Evolutionary conservation across 805 yeast species (phyloP).

Genomic region (Lipomyces anomalus): DNA sequence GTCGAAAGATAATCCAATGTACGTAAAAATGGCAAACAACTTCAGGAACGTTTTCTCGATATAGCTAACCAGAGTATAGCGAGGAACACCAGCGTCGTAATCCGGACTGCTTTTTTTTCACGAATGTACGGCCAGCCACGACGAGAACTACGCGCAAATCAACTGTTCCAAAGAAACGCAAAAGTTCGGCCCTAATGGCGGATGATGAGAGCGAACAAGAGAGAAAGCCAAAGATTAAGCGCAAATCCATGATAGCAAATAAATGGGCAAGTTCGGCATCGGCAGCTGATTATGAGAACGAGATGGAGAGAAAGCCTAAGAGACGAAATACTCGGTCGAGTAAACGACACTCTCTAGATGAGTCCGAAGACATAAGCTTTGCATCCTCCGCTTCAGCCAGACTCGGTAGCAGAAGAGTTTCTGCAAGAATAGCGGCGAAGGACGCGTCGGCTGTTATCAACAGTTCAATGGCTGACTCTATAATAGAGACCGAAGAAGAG

Average conservation of each 20-base stretch:
- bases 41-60: not conserved
- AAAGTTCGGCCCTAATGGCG: slow-evolving; percentile 9
- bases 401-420: too few species aligned
- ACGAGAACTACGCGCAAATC: slow-evolving; percentile 10
- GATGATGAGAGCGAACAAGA: slow-evolving; percentile 6
- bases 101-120: slow-evolving; percentile 41
- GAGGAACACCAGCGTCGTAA: slow-evolving; percentile 49
- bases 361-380: too few species aligned
- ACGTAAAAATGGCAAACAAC: not conserved
- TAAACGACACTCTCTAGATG: too few species aligned
- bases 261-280: too few species aligned
- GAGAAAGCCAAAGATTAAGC: slow-evolving; percentile 10
- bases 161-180: slow-evolving; percentile 10
- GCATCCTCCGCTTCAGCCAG: too few species aligned
- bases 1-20: slow-evolving; percentile 52
- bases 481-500: slow-evolving; percentile 9
- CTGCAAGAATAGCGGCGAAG: too few species aligned
- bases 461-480: slow-evolving; percentile 9
- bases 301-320: too few species aligned
- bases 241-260: slow-evolving; percentile 6
- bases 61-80: slow-evolving; percentile 2
- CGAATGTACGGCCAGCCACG: slow-evolving; percentile 14
- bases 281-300: too few species aligned
- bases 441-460: too few species aligned
- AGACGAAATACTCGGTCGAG: too few species aligned